Conservation (phyloP, 2,329 filamentous ascomycete species). For the Penicillium sp. region DNA sequence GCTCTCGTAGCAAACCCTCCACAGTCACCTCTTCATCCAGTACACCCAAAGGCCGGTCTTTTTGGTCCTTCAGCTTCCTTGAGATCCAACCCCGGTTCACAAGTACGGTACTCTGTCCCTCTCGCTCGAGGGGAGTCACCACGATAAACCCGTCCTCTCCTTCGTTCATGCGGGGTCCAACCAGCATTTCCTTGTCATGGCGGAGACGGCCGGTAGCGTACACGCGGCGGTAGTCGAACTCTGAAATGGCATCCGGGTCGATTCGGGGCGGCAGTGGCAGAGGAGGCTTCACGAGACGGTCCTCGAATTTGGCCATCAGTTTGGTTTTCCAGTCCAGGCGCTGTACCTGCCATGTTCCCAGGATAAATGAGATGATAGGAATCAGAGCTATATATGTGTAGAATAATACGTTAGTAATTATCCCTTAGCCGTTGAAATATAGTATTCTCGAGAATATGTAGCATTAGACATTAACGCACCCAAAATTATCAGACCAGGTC, state of each 20-base stretch:
- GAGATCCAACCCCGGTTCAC: constrained; percentile 91
- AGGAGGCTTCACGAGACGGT: constrained; percentile 81
- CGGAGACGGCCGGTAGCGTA: constrained; percentile 69
- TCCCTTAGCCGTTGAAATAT: neutral
- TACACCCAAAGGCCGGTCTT: constrained; percentile 62
- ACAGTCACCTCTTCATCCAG: constrained; percentile 71
- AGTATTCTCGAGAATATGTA: neutral
- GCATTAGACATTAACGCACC: constrained; percentile 46
- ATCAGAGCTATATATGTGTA: constrained; percentile 64
- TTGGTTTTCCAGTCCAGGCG: constrained; percentile 92
- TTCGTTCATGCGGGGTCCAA: constrained; percentile 85
- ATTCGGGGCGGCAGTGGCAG: constrained; percentile 81
- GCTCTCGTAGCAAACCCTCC: constrained; percentile 80
- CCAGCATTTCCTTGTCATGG: constrained; percentile 94
- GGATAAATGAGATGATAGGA: constrained; percentile 81
- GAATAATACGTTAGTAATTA: constrained; percentile 9
- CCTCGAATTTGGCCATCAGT: constrained; percentile 85
- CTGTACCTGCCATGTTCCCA: constrained; percentile 95
- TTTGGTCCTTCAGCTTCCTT: constrained; percentile 68
- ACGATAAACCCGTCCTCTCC: constrained; percentile 90
- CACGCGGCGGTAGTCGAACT: constrained; percentile 91
- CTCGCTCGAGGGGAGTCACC: constrained; percentile 79
- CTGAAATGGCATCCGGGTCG: constrained; percentile 75
- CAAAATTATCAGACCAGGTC: constrained; percentile 75
- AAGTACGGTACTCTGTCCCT: constrained; percentile 66